Evolutionary conservation across 2,329 filamentous ascomycete genomes (phyloP), one percentile per base, ranked within the genome.

Genomic region (Daldinia sp.): DNA sequence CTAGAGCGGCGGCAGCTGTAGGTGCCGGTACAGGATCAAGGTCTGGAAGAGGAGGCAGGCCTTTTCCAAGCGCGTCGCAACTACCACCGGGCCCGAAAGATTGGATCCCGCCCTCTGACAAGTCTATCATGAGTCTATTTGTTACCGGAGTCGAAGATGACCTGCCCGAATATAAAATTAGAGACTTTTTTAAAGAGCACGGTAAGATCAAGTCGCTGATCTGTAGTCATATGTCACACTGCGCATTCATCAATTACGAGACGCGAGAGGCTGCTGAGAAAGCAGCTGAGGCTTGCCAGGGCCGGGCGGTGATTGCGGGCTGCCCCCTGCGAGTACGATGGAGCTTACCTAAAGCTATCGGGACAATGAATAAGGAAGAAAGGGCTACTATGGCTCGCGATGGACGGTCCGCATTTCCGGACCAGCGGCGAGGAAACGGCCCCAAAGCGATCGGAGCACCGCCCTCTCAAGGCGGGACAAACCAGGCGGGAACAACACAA

Each of bases 101-200:
- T 77, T 96, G 94, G 78, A 78, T 90, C 2, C 95, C 95, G 0
- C 96, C 95, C 0, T 80, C 86, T 2, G 94, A 99, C 73, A 85
- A 82, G 58, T 95, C 92, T 62, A 90, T 99, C 74, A 96, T 92
- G 71, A 97, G 94, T 0, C 85, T 99, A 0, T 99, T 99, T 74
- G 85, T 98, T 27, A 97, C 94, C 0, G 96, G 95, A 7, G 88
- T 99, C 1, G 95, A 99, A 77, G 95, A 99, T 74, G 95, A 99
- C 72, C 83, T 99, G 5, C 94, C 94, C 1, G 95, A 99, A 77
- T 89, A 94, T 78, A 93, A 94, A 72, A 83, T 99, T 23, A 91
- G 95, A 48, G 90, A 93, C 2, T 95, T 96, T 77, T 99, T 99
- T 81, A 88, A 92, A 63, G 86, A 87, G 15, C 93, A 94, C 72